A percentile compares a stretch with the other conserved stretches of the same genome.
Conservation (phyloP, 192 early-diverging fungal genomes). For the Coemansia umbellata region DNA sequence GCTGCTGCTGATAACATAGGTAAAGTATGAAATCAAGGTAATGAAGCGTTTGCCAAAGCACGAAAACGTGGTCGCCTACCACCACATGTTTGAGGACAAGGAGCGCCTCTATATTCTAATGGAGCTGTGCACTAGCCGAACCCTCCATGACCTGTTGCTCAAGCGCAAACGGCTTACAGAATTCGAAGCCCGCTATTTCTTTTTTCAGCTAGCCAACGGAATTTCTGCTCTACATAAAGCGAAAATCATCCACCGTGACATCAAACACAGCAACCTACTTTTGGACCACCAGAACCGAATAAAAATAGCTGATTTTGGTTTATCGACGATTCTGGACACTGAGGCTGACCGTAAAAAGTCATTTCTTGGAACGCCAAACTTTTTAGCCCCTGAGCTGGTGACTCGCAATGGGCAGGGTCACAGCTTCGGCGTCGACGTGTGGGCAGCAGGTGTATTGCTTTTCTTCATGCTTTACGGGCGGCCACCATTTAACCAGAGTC, state of each 20-base stretch:
- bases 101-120: conserved; percentile 84
- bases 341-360: conserved; percentile 90
- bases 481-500: conserved; percentile 70
- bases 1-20: conserved; percentile 5
- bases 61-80: conserved; percentile 74
- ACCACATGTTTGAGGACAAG: conserved; percentile 84
- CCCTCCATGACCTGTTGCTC: conserved; percentile 80
- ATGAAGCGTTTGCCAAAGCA: conserved; percentile 58
- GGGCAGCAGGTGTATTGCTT: conserved; percentile 89
- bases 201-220: conserved; percentile 75
- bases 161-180: conserved; percentile 76
- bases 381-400: conserved; percentile 94
- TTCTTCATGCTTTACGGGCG: conserved; percentile 85
- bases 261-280: conserved; percentile 95
- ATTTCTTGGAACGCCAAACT: conserved; percentile 96
- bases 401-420: conserved; percentile 77
- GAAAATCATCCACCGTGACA: conserved; percentile 86
- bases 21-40: conserved; percentile 48
- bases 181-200: conserved; percentile 84
- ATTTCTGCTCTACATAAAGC: conserved; percentile 77
- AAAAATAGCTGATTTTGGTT: conserved; percentile 94
- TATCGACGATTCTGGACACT: conserved; percentile 76
- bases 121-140: conserved; percentile 88
- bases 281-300: conserved; percentile 74
- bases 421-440: conserved; percentile 91